These are phyloP conservation scores for Davidsoniella australis DNA, from an alignment of 2,329 filamentous ascomycete genomes.

Conservation along the genomic window DNA sequence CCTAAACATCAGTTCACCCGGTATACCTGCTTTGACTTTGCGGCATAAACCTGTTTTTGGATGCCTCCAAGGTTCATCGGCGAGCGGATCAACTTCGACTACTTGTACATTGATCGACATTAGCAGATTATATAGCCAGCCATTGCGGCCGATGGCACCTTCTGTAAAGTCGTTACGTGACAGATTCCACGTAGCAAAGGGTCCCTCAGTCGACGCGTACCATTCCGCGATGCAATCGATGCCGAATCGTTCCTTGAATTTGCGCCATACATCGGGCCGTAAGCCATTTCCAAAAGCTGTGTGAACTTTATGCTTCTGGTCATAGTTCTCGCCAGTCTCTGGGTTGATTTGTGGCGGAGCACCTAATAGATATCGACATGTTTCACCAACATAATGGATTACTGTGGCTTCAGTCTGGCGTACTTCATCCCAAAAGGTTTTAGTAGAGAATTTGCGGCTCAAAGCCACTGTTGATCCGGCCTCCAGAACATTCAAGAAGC, in stretches of 20 bases:
- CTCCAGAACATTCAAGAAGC: constrained; percentile 42
- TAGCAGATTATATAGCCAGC: constrained; percentile 40
- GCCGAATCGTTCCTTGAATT: constrained; percentile 65
- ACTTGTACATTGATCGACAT: constrained; percentile 35
- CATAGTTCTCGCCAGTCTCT: constrained; percentile 47
- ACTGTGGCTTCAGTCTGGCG: constrained; percentile 53
- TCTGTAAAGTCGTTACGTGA: constrained; percentile 53
- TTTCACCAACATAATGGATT: constrained; percentile 81
- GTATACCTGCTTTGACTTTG: constrained; percentile 37
- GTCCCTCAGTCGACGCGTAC: constrained; percentile 63
- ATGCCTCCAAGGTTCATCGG: constrained; percentile 50
- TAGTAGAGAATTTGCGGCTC: constrained; percentile 62
- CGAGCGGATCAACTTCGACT: constrained; percentile 54
- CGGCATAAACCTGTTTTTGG: constrained; percentile 52
- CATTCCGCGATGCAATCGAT: constrained; percentile 62
- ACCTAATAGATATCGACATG: constrained; percentile 63
- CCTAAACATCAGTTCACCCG: constrained; percentile 60
- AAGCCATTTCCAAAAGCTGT: constrained; percentile 72
- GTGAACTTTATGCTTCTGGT: constrained; percentile 56
- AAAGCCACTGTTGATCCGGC: constrained; percentile 51
- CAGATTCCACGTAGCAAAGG: constrained; percentile 53
- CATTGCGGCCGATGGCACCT: constrained; percentile 65
- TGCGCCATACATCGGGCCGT: constrained; percentile 70
- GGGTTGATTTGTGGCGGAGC: constrained; percentile 46
- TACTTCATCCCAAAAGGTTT: constrained; percentile 60